Conservation (phyloP, 2,329 filamentous ascomycete species). For the Parastagonospora nodorum region DNA sequence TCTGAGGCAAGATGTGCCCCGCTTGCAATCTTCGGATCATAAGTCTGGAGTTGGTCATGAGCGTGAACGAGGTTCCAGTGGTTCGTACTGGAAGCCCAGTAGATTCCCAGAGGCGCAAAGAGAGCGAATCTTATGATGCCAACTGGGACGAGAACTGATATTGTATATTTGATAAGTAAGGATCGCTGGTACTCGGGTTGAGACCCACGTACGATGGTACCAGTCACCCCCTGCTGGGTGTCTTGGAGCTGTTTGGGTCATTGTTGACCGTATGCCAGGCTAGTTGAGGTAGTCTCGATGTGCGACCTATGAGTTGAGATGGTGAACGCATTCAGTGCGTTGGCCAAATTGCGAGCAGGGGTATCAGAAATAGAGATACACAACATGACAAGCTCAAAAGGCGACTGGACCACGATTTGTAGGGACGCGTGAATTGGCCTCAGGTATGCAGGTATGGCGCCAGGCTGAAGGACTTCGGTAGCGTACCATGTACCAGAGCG, state of each 20-base stretch:
- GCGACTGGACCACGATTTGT: not conserved
- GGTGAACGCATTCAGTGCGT: too few relatives aligned
- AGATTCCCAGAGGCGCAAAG: conserved; percentile 5
- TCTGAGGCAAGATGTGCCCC: conserved; percentile 13
- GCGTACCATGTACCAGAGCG: not conserved
- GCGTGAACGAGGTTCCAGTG: conserved; percentile 12
- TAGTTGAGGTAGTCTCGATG: too few relatives aligned
- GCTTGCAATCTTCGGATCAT: conserved; percentile 4
- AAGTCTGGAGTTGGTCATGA: conserved; percentile 15
- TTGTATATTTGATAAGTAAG: not conserved
- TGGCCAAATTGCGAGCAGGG: too few relatives aligned
- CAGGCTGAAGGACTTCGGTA: not conserved
- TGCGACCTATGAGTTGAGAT: too few relatives aligned
- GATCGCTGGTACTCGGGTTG: too few relatives aligned
- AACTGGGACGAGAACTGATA: not conserved
- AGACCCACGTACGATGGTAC: too few relatives aligned
- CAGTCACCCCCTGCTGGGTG: too few relatives aligned
- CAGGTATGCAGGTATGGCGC: not conserved
- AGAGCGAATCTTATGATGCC: conserved; percentile 9
- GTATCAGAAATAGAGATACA: not conserved
- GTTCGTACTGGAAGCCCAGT: not conserved
- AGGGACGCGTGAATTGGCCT: not conserved
- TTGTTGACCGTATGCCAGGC: too few relatives aligned
- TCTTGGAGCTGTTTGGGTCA: too few relatives aligned
- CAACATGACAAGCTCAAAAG: too few relatives aligned